Base-by-base conservation (phyloP, 176 grass and related monocot species). In the Juncus effusus region DNA sequence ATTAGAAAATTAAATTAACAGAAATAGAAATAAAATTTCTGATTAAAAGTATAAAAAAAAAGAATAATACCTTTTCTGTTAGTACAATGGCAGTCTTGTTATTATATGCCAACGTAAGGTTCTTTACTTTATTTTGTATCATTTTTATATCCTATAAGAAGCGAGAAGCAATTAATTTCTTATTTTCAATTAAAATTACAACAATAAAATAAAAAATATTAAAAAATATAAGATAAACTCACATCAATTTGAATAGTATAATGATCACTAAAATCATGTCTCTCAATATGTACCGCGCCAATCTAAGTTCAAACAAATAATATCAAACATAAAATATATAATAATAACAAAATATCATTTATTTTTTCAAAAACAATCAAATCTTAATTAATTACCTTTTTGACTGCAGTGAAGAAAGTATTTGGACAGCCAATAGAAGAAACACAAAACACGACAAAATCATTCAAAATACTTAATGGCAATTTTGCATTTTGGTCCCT, bases 241-340 rank as follows among this genome's bases (percentile, higher is more conserved):
- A 96, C 92, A 74, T 83, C 61, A 68, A 38, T 47, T 78, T 44
- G 52, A 70, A 96, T 72, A 80, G 68, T 73, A 83, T 97, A 82
- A 74, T 97, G 93, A 62, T 97, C 88, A 69, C 73, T 83, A 57
- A 97, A 97, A 75, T 89, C 88, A 68, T 92, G 19, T 83, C 88
- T 86, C 40, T 89, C 79, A 78, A 84, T 62, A 56, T 80, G 77
- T 36, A 74, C 47, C 65, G 88, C 75, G 60, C 80, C 93, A 79
- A 92, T 91, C 93, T 97, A 76, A 69, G 87, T 53, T 11, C 62
- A 59, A 13, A 41, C 75, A 78, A 51, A 35, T 36, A 47, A 74
- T 11, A 53, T 10, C 55, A 64, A 39, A 79, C 61, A 16, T 62
- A 57, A 39, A 54, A 53, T 14, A 7, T 2, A n/a, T 9, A 38